These are phyloP conservation scores for Keqinozyma sinolaborantium DNA, from an alignment of 1,139 yeast species.

Conservation along the genomic window DNA sequence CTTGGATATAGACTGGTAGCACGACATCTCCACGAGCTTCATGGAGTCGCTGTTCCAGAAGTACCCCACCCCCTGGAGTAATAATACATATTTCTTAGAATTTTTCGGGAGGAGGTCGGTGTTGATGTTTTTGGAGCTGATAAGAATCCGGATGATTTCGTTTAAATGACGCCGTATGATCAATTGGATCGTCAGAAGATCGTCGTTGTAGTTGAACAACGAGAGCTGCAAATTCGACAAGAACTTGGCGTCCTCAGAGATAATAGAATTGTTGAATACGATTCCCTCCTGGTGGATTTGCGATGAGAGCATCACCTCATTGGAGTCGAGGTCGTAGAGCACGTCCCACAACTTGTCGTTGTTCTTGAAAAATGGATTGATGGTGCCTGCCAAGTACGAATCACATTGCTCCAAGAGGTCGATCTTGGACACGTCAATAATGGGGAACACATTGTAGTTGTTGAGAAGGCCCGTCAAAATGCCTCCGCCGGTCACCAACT, in stretches of 20 bases:
- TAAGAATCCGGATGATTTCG: slow-evolving; percentile 39
- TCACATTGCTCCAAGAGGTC: slow-evolving; percentile 51
- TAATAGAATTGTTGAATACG: slow-evolving; percentile 29
- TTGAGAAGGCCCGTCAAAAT: slow-evolving; percentile 48
- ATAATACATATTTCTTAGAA: slow-evolving; percentile 20
- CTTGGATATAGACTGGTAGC: slow-evolving; percentile 39
- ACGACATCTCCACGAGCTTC: slow-evolving; percentile 39
- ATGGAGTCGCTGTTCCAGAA: slow-evolving; percentile 42
- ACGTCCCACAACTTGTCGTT: slow-evolving; percentile 60
- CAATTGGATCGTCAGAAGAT: slow-evolving; percentile 44
- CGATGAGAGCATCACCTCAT: slow-evolving; percentile 36
- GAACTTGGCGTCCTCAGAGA: slow-evolving; percentile 47
- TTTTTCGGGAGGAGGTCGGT: slow-evolving; percentile 5
- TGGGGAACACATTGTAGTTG: slow-evolving; percentile 53
- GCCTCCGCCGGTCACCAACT: slow-evolving; percentile 59
- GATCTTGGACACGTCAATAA: slow-evolving; percentile 58
- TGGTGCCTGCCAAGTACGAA: slow-evolving; percentile 63
- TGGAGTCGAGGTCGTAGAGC: slow-evolving; percentile 52
- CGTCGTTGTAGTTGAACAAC: slow-evolving; percentile 45
- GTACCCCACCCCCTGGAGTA: slow-evolving; percentile 44
- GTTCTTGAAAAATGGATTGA: slow-evolving; percentile 60
- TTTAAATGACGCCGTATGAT: slow-evolving; percentile 47
- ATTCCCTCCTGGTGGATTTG: slow-evolving; percentile 15
- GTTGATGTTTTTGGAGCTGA: slow-evolving; percentile 38
- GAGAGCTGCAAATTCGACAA: slow-evolving; percentile 43